Base-by-base conservation (phyloP, 768 basidiomycete genomes). In the Tulasnella sp. region DNA sequence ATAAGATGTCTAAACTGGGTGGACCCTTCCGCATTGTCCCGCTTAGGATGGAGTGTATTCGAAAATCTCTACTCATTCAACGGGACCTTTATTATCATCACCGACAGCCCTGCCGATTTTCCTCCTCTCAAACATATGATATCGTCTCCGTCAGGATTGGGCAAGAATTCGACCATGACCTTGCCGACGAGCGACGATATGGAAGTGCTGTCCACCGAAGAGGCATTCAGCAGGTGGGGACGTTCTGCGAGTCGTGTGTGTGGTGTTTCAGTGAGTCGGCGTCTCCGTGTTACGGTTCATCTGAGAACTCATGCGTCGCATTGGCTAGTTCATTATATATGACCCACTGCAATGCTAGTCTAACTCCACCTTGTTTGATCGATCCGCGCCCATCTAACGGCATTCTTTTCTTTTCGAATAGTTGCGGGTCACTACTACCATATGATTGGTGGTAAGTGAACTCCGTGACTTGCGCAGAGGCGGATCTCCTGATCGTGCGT, bases 281-380 rank as follows among this genome's bases (percentile, higher is more conserved):
- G n/a, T n/a, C n/a, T n/a, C n/a, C n/a, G n/a, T n/a, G n/a, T n/a
- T n/a, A n/a, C n/a, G n/a, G n/a, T n/a, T n/a, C n/a, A n/a, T n/a
- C n/a, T n/a, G n/a, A n/a, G n/a, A n/a, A n/a, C n/a, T n/a, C n/a
- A n/a, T n/a, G n/a, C n/a, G n/a, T n/a, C n/a, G n/a, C n/a, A n/a
- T n/a, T n/a, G n/a, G n/a, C n/a, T n/a, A 89, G 79, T 87, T 85
- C 71, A 73, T 91, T 8, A 73, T 83, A 27, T 92, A 92, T 64
- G 92, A 94, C 59, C 81, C 84, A 4, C 77, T 79, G 14, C 90
- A 96, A 74, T 81, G 84, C 86, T 65, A 55, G 82, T 72, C n/a
- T n/a, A 39, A n/a, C 46, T 12, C 9, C 23, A 39, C 17, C 36
- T 39, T 39, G 36, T 17, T n/a, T 19, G 41, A 9, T 43, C 7